Base-by-base conservation (phyloP, 2,329 filamentous ascomycete genomes). In the Dendryphion nanum region DNA sequence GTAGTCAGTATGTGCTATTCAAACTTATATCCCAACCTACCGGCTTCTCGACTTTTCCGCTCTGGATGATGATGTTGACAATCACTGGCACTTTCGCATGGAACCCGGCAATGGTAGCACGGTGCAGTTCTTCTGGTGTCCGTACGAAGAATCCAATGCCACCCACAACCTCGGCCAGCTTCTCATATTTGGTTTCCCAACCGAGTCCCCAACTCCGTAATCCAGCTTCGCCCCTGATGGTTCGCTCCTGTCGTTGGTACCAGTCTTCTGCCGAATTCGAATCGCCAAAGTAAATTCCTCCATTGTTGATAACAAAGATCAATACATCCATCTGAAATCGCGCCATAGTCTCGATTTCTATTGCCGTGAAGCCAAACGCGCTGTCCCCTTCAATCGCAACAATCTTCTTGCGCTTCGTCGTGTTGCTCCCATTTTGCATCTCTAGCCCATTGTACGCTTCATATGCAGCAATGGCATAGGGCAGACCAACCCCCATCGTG, bases 401-500 rank as follows among this genome's bases (percentile, higher is more conserved):
- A 12, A 78, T 66, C 41, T 78, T 77, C 55, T 78, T 79, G 6
- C 56, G 56, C 26, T 46, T 38, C 6, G 35, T 26, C 2, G 49
- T 39, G 4, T 61, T 59, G 5, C 56, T 53, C 5, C 28, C 33
- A 4, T 53, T 64, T 53, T 72, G 61, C 3, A 55, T 50, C 2
- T 48, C 44, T 10, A 63, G 59, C 2, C 71, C 48, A 44, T 79
- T 79, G 57, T 77, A 78, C 0, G 76, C 77, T 34, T 70, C 71
- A 45, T 76, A 70, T 1, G 76, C 75, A 6, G 76, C 77, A 35
- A 79, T 73, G 3, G 74, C 72, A 46, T 79, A 80, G 1, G 75
- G 76, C 20, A 79, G 54, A 0, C 77, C 76, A 0, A 79, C 72
- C 2, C 77, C 77, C 77, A 80, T 79, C 2, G 77, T 79, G 4